Evolutionary conservation across 352 stramenopile genomes (phyloP).

Genomic region (Stramenopiles sp.): DNA sequence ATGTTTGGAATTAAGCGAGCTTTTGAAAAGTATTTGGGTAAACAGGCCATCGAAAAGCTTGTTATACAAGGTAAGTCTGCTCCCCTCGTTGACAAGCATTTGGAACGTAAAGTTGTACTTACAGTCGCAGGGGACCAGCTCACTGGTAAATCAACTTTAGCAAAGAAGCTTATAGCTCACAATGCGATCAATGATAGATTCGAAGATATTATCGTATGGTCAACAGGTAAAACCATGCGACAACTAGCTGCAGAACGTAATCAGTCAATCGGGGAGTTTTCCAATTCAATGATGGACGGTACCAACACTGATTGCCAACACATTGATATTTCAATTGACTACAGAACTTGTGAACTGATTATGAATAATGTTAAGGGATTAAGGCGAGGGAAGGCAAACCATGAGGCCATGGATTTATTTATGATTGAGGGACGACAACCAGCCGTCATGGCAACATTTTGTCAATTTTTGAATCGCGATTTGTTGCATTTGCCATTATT

Average conservation of each 20-base stretch:
- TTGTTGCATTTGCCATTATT: neutral
- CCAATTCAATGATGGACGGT: neutral
- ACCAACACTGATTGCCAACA: too few species aligned
- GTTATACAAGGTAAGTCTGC: neutral
- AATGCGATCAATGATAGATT: neutral
- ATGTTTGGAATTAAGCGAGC: too few species aligned
- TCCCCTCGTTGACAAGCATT: neutral
- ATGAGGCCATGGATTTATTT: too few species aligned
- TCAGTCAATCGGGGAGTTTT: neutral
- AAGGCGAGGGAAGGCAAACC: neutral
- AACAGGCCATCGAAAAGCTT: neutral
- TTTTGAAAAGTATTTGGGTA: neutral
- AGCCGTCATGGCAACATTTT: neutral
- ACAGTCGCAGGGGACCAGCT: neutral
- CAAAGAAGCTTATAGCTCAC: neutral
- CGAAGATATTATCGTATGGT: too few species aligned
- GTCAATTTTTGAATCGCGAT: neutral
- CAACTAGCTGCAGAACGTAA: neutral
- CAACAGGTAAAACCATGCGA: neutral
- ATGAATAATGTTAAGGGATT: neutral
- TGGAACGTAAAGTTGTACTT: neutral
- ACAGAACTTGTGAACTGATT: neutral
- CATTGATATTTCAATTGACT: neutral
- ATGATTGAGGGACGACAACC: neutral
- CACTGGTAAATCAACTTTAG: neutral